Conservation (phyloP, 1,139 yeast genomes). For the Sugiyamaella novakii region DNA sequence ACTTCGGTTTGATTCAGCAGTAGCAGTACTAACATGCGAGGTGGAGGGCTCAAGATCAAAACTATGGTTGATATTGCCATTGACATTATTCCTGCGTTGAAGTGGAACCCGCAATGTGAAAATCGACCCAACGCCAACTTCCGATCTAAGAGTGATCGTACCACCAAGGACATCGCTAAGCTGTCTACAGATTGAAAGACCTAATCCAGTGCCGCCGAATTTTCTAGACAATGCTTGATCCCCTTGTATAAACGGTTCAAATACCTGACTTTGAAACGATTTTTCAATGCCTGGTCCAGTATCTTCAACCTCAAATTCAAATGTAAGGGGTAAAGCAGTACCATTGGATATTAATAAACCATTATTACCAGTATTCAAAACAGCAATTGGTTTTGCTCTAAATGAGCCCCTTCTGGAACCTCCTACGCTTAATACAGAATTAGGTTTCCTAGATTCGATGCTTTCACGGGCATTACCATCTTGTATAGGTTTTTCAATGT, state of each 20-base stretch:
- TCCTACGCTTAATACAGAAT: constrained; percentile 2
- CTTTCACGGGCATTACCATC: constrained; percentile 4
- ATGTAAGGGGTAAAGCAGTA: constrained; percentile 22
- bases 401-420: constrained; percentile 12
- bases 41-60: constrained; percentile 9
- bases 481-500: constrained; percentile 3
- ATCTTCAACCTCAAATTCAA: constrained; percentile 78
- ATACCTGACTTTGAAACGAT: constrained; percentile 75
- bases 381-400: constrained; percentile 5
- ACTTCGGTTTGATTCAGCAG: constrained; percentile 3
- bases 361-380: neutral
- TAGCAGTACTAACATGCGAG: constrained; percentile 11
- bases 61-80: neutral
- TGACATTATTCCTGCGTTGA: constrained; percentile 42
- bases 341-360: constrained; percentile 4
- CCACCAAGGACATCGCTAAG: constrained; percentile 79
- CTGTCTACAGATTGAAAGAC: constrained; percentile 89
- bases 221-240: constrained; percentile 91
- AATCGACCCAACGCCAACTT: constrained; percentile 75
- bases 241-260: constrained; percentile 96
- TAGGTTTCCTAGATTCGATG: constrained; percentile 4
- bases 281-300: constrained; percentile 93
- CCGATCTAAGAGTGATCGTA: constrained; percentile 64
- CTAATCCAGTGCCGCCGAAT: constrained; percentile 95
- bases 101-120: constrained; percentile 80